These are phyloP conservation scores for Amanita exitialis DNA, from an alignment of 768 basidiomycete genomes.

Conservation along the genomic window DNA sequence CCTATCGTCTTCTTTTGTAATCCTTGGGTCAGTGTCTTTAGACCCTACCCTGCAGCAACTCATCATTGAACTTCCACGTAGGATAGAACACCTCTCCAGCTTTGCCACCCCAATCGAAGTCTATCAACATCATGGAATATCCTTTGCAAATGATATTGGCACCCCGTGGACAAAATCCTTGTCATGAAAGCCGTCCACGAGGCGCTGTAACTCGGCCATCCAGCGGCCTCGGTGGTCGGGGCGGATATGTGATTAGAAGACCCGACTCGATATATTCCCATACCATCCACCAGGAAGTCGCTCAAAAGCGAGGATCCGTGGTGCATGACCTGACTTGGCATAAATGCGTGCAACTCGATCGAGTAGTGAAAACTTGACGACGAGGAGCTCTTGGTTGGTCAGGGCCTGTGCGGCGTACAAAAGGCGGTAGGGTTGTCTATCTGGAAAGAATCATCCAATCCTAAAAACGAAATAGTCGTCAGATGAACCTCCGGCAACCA, in stretches of 20 bases:
- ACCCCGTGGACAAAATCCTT: conserved; percentile 13
- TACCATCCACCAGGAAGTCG: conserved; percentile 16
- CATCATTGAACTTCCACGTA: conserved; percentile 4
- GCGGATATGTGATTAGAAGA: background rate
- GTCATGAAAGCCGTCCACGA: conserved; percentile 9
- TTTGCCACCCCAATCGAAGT: conserved; percentile 18
- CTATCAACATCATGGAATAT: conserved; percentile 2
- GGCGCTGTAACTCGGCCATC: too few species aligned
- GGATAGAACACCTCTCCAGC: conserved; percentile 12
- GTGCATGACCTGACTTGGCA: conserved; percentile 11
- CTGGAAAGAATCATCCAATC: background rate
- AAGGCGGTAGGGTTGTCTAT: conserved; percentile 1
- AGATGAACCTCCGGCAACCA: too few species aligned
- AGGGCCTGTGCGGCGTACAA: conserved; percentile 4
- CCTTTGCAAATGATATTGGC: conserved; percentile 13
- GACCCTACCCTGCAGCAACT: conserved; percentile 8
- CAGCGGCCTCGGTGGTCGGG: too few species aligned
- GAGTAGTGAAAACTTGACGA: conserved; percentile 15
- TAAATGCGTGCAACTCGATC: conserved; percentile 12
- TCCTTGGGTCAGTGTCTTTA: background rate
- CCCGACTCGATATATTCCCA: conserved; percentile 11
- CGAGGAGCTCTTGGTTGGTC: background rate
- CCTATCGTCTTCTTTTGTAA: conserved; percentile 3
- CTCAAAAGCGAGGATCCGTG: conserved; percentile 13
- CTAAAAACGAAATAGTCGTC: conserved; percentile 6